Evolutionary conservation across 2,329 filamentous ascomycete genomes (phyloP).

Genomic region (Raffaelea deltoideospora): DNA sequence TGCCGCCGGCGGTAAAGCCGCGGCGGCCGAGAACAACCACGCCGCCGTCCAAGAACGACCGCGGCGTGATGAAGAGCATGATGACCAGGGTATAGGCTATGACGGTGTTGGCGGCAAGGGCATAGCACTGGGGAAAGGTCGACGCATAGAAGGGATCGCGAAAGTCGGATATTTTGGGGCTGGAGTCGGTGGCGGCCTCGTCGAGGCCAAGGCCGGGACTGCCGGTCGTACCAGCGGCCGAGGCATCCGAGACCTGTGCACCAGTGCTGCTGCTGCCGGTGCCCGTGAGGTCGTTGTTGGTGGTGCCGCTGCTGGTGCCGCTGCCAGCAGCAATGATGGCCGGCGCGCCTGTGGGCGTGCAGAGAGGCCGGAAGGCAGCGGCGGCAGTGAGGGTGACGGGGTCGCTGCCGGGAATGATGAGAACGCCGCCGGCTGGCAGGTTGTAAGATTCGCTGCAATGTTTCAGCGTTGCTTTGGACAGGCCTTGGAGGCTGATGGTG

Average conservation of each 20-base stretch:
- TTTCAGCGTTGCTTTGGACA: too few relatives aligned
- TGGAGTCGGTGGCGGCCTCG: conserved; percentile 13
- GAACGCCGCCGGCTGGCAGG: conserved; percentile 27
- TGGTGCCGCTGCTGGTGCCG: not conserved
- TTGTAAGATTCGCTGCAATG: conserved; percentile 23
- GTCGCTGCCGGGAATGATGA: conserved; percentile 35
- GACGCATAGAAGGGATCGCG: conserved; percentile 87
- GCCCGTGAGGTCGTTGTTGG: conserved; percentile 18
- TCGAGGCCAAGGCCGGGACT: conserved; percentile 10
- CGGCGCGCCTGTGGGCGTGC: conserved; percentile 26
- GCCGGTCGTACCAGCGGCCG: too few relatives aligned
- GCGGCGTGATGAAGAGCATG: conserved; percentile 87
- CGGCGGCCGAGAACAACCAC: conserved; percentile 66
- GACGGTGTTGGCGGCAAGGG: conserved; percentile 79
- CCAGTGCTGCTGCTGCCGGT: conserved; percentile 12
- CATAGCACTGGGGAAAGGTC: conserved; percentile 83
- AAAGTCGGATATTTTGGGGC: conserved; percentile 43
- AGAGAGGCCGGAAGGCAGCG: conserved; percentile 44
- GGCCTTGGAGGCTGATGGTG: not conserved
- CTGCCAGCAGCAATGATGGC: conserved; percentile 20
- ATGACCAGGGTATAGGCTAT: conserved; percentile 85
- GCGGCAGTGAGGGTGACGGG: conserved; percentile 43
- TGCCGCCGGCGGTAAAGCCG: conserved; percentile 73
- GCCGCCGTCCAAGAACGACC: conserved; percentile 79
- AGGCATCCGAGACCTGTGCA: too few relatives aligned